Percentiles rank a stretch among this genome's conserved stretches.
Evolutionary conservation across 495 filamentous ascomycete species (phyloP).

Genomic region (Penicillium verhagenii): DNA sequence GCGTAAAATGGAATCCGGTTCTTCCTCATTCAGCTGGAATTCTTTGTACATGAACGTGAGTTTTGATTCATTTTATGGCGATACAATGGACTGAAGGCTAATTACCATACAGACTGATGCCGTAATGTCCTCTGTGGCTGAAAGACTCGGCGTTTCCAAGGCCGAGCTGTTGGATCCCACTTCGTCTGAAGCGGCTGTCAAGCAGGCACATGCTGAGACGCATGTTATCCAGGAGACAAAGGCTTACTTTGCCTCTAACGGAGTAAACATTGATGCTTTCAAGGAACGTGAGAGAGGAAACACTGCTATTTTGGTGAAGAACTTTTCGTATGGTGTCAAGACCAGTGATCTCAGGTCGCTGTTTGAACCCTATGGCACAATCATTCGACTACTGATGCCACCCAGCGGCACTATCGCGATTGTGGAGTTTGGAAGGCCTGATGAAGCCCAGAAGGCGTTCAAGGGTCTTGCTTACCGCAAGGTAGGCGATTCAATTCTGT

Average conservation of each 20-base stretch:
- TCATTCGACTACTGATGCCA: conserved; percentile 82
- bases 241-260: conserved; percentile 78
- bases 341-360: conserved; percentile 50
- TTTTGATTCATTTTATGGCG: conserved; percentile 3
- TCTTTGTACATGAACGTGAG: conserved; percentile 93
- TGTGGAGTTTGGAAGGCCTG: conserved; percentile 74
- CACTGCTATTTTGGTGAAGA: conserved; percentile 89
- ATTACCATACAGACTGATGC: conserved; percentile 64
- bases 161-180: conserved; percentile 90
- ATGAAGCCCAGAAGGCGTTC: conserved; percentile 80
- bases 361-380: conserved; percentile 58
- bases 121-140: conserved; percentile 85
- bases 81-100: conserved; percentile 17
- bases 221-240: conserved; percentile 96
- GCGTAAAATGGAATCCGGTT: conserved; percentile 72
- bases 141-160: conserved; percentile 84
- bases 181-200: conserved; percentile 87
- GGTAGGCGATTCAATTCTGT: conserved; percentile 87
- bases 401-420: conserved; percentile 91
- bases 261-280: conserved; percentile 89
- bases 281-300: conserved; percentile 79
- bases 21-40: conserved; percentile 90
- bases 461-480: conserved; percentile 79
- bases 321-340: conserved; percentile 81
- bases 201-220: conserved; percentile 95